Base-by-base conservation (phyloP, 2,329 filamentous ascomycete species). In the Talaromyces piceae region DNA sequence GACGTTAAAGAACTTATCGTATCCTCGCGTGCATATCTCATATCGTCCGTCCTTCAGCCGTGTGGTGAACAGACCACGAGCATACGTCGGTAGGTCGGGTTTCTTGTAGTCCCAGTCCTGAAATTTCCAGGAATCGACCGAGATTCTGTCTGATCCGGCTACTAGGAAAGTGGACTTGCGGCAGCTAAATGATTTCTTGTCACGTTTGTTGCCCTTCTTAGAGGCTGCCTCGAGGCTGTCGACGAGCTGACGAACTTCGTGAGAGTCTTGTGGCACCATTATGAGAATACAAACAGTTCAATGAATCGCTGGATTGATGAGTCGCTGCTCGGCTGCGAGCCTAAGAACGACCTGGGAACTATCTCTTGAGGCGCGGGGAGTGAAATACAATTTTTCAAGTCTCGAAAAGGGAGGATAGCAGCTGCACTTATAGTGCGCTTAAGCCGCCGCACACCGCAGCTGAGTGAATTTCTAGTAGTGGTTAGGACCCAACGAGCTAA, bases 1-100 rank as follows among this genome's bases (percentile, higher is more conserved):
- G 37, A 88, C 79, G 61, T 98, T 98, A 81, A 98, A 98, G 75
- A 98, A 98, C 71, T 98, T 98, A 77, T 98, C 91, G 70, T 98
- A 98, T 47, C 93, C 93, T 60, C 93, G 81, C 45, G 89, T 82
- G 1, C 80, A 87, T 59, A 98, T 96, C 68, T 95, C 88, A 11
- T 81, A 73, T 7, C 80, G 75, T 7, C 83, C 82, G 23, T 80
- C 75, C 46, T 77, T 73, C 56, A 80, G 84, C 57, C 73, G 80
- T 39, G 86, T 86, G n/a, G 91, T 98, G 71, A 98, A 98, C 1
- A 98, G 79, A 5, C 93, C 93, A 49, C 93, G 84, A 5, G 93
- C 91, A 67, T 96, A 95, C 1, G 89, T 95, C 5, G 93, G 93
- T 9, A 98, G 78, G 58, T 89, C 80, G 13, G 73, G 73, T 59